phyloP scores from a whole-genome alignment of 2,329 filamentous ascomycete genomes.

The Monosporascus cannonballus region DNA sequence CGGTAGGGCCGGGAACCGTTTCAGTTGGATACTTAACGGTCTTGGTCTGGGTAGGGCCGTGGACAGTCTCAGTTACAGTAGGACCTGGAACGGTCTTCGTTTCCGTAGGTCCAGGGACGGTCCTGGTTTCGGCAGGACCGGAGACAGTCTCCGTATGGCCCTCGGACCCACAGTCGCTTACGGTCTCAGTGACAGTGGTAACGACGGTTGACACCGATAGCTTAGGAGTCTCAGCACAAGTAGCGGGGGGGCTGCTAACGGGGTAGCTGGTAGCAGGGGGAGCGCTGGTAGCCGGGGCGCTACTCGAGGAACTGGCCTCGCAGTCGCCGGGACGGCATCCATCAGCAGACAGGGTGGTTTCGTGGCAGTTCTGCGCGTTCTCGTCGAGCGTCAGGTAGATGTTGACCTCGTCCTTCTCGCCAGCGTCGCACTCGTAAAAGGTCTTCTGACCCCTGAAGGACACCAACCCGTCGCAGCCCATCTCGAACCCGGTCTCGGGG shows the following conservation, averaged over 20 bases:
- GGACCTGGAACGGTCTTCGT: neutral
- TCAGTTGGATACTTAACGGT: neutral
- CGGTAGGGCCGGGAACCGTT: neutral
- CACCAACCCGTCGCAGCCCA: slow-evolving; percentile 45
- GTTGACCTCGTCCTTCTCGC: slow-evolving; percentile 44
- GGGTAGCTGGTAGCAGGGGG: neutral
- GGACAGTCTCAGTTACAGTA: too few relatives aligned
- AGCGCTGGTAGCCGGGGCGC: neutral
- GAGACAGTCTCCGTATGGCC: neutral
- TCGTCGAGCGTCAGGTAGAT: slow-evolving; percentile 40
- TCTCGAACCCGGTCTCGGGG: slow-evolving; percentile 46
- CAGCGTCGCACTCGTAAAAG: slow-evolving; percentile 57
- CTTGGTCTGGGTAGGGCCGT: too few relatives aligned
- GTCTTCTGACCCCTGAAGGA: slow-evolving; percentile 40
- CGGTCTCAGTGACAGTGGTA: neutral
- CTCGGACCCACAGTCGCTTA: neutral
- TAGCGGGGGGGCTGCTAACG: neutral
- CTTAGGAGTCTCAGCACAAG: neutral
- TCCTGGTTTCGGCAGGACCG: neutral
- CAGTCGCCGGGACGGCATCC: slow-evolving; percentile 20
- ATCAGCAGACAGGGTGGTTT: slow-evolving; percentile 38
- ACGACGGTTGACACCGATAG: neutral
- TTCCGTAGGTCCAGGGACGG: neutral
- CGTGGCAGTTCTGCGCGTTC: slow-evolving; percentile 34
- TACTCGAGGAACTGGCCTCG: neutral